Percentiles rank a stretch among this genome's conserved stretches.
Evolutionary conservation across 2,329 filamentous ascomycete genomes (phyloP).

Genomic region (Sporothrix humicola): DNA sequence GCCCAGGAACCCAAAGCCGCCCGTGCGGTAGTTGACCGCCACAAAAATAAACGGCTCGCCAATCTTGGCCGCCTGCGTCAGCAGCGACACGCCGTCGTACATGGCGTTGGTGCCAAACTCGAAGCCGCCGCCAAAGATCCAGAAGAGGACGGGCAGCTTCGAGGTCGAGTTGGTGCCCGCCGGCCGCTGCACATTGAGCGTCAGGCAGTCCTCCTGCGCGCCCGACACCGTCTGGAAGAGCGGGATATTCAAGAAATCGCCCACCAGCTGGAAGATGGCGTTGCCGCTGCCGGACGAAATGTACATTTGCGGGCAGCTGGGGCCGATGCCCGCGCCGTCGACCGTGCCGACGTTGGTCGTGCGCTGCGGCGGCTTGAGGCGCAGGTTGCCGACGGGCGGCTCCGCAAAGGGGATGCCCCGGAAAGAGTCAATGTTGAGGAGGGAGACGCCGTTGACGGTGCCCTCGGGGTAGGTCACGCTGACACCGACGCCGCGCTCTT

Average conservation of each 20-base stretch:
- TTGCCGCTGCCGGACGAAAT: conserved; percentile 59
- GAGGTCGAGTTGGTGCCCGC: conserved; percentile 58
- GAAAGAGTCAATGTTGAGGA: conserved; percentile 67
- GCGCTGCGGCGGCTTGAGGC: conserved; percentile 71
- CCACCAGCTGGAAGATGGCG: conserved; percentile 53
- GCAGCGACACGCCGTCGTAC: conserved; percentile 58
- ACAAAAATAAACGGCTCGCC: conserved; percentile 75
- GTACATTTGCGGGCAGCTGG: conserved; percentile 74
- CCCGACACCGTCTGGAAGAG: conserved; percentile 58
- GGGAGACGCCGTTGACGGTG: conserved; percentile 25
- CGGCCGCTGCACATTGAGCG: conserved; percentile 65
- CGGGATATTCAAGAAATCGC: conserved; percentile 54
- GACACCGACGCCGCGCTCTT: conserved; percentile 12
- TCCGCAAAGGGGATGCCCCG: conserved; percentile 77
- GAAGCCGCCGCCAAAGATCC: conserved; percentile 74
- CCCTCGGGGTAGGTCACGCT: conserved; percentile 36
- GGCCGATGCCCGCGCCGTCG: conserved; percentile 61
- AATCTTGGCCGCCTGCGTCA: conserved; percentile 53
- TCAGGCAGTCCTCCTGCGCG: conserved; percentile 68
- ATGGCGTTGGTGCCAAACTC: conserved; percentile 57
- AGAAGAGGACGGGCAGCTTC: conserved; percentile 70
- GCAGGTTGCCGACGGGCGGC: conserved; percentile 67
- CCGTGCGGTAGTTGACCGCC: conserved; percentile 77
- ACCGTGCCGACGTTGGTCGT: conserved; percentile 64
- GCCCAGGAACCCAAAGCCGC: conserved; percentile 74